These are phyloP conservation scores for Syzygium oleosum DNA, from an alignment of 345 rosid genomes.

Conservation along the genomic window DNA sequence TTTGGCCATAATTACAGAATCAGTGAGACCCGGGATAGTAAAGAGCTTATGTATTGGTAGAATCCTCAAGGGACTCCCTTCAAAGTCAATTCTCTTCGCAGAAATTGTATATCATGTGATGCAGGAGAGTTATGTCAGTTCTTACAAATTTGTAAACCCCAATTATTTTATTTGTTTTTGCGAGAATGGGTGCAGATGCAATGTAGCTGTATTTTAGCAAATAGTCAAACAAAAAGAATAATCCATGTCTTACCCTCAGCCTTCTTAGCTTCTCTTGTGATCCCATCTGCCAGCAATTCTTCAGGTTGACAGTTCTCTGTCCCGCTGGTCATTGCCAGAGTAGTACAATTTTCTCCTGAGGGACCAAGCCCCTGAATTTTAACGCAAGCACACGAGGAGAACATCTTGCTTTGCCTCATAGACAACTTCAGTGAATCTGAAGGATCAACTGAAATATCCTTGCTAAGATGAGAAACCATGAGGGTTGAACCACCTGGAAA, in stretches of 20 bases:
- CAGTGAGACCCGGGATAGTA: neutral
- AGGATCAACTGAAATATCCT: constrained; percentile 17
- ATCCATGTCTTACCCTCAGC: constrained; percentile 3
- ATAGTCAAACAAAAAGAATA: neutral
- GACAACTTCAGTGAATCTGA: constrained; percentile 12
- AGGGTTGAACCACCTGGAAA: constrained; percentile 87
- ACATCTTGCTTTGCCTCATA: constrained; percentile 16
- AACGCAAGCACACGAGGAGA: constrained; percentile 13
- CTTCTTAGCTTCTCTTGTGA: constrained; percentile 1
- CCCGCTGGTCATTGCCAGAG: neutral
- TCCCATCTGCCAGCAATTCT: neutral
- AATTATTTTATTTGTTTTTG: neutral
- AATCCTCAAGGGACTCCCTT: neutral
- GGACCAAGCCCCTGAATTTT: constrained; percentile 8
- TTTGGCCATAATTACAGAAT: neutral
- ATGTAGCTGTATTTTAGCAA: neutral
- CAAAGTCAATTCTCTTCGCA: neutral
- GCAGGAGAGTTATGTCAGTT: neutral
- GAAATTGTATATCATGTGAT: neutral
- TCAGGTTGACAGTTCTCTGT: constrained; percentile 9
- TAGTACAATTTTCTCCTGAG: neutral
- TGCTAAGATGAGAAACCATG: constrained; percentile 65
- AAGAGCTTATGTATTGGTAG: neutral
- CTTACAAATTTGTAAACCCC: neutral
- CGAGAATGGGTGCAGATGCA: neutral